Conservation (phyloP, 768 basidiomycete species). For the Zangia roseola region DNA sequence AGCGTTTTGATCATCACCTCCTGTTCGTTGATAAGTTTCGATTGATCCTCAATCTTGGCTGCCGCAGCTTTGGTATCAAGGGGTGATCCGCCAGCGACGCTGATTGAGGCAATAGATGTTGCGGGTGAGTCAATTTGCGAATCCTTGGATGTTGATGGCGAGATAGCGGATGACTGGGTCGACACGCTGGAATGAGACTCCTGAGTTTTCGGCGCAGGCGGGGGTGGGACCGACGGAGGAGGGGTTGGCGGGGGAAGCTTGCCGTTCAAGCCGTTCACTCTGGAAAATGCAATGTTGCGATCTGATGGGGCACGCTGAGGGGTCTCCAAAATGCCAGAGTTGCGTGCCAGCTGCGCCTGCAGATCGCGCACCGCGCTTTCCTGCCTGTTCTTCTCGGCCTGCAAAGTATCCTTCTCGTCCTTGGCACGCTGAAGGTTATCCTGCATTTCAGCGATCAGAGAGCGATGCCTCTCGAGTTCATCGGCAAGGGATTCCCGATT, state of each 20-base stretch:
- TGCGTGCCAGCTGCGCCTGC: slow-evolving; percentile 68
- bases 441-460: slow-evolving; percentile 72
- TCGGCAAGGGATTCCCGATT: slow-evolving; percentile 70
- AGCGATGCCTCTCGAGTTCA: slow-evolving; percentile 78
- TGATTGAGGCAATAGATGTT: slow-evolving; percentile 53
- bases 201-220: slow-evolving; percentile 62
- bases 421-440: slow-evolving; percentile 75
- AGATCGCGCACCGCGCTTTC: slow-evolving; percentile 74
- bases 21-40: slow-evolving; percentile 77
- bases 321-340: slow-evolving; percentile 36
- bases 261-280: slow-evolving; percentile 59
- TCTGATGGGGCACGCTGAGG: slow-evolving; percentile 56
- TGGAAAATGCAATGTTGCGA: slow-evolving; percentile 52
- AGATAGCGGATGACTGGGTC: slow-evolving; percentile 55
- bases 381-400: slow-evolving; percentile 67
- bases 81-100: slow-evolving; percentile 34
- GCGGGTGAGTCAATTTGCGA: slow-evolving; percentile 67
- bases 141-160: slow-evolving; percentile 64
- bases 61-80: slow-evolving; percentile 54
- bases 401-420: slow-evolving; percentile 78
- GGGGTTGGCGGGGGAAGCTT: slow-evolving; percentile 82
- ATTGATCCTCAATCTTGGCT: slow-evolving; percentile 67
- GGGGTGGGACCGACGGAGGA: slow-evolving; percentile 85
- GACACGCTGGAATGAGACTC: slow-evolving; percentile 59
- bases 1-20: slow-evolving; percentile 91